Base-by-base conservation (phyloP, 805 yeast species). In the Metschnikowia anglica region DNA sequence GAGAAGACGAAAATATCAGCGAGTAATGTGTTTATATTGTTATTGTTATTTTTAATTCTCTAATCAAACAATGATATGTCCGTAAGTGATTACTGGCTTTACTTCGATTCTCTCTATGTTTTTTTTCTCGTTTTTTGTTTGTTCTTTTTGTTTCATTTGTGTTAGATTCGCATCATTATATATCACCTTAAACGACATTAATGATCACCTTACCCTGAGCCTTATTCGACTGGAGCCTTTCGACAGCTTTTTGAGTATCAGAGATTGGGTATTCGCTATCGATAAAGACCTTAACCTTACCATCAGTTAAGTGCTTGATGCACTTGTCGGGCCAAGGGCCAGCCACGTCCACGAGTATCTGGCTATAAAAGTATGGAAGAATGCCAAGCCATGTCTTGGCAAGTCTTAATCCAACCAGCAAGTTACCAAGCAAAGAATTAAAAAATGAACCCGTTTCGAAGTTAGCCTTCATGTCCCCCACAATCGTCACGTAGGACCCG, bases 161-260 rank as follows among this genome's bases (percentile, higher is more conserved):
- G 26, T 23, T n/a, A n/a, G n/a, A n/a, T n/a, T n/a, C n/a, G n/a
- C n/a, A n/a, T n/a, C n/a, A n/a, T n/a, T n/a, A n/a, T n/a, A n/a
- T 25, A 9, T 5, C 5, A n/a, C 24, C 9, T 12, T 41, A 49
- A 7, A 25, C 53, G 38, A 68, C 53, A 40, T 58, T 53, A 23
- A 79, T 42, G n/a, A 88, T 75, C 37, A 84, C 66, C 60, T 87
- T 88, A 27, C 96, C 96, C 43, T 73, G 76, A 6, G 83, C 80
- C 36, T 59, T 65, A 43, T 77, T 74, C 24, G 70, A 59, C 6
- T 58, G 59, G 21, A 83, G 57, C 48, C 65, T 66, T 7, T 74
- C 74, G 34, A 76, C 58, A 1, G 88, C 93, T 7, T 66, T 57
- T 35, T 71, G 48, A 48, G 59, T 77, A 13, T 83, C 74, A 2